Base-by-base conservation (phyloP, 1,284 basidiomycete genomes). In the Inonotus hispidus region DNA sequence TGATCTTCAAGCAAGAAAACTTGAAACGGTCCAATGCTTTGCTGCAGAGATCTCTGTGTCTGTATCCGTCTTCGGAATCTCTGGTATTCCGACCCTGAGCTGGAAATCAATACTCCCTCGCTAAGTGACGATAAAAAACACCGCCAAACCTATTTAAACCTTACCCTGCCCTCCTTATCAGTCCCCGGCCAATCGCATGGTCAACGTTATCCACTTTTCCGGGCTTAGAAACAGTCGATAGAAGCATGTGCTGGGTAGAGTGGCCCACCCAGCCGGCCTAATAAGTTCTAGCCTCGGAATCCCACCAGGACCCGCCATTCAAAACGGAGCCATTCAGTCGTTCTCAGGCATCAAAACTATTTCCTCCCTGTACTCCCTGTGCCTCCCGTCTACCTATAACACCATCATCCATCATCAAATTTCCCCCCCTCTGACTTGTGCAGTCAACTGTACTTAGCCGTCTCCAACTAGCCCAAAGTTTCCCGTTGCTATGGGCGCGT, bases 241-340 rank as follows among this genome's bases (percentile, higher is more conserved):
- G 50, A 52, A 52, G n/a, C 50, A 6, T 50, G 25, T 52, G 50
- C 5, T 10, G 35, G 32, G 4, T 1, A 2, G 47, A n/a, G 4
- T 21, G 11, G 23, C 7, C 7, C 23, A 10, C 23, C 19, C 41
- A 21, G 7, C 41, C 16, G 46, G 46, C 21, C 23, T 21, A 19
- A 46, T 46, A 19, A n/a, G 45, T 46, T 46, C 21, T 49, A 49
- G 46, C 46, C 46, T 49, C 50, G 60, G 61, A 67, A 35, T 65
- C 68, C 45, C 56, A 66, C 65, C 68, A 58, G 61, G 4, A 71
- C 21, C 75, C 81, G 57, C 74, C 81, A 3, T 85, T 87, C 25
- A 80, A 79, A 19, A 92, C 93, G 1, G 77, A 90, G 21, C 83
- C 88, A 19, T 80, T 95, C 63, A 92, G 93, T 73, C 87, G 93